These are phyloP conservation scores for Trichoderma gamsii DNA, from an alignment of 495 filamentous ascomycete species.

Conservation along the genomic window DNA sequence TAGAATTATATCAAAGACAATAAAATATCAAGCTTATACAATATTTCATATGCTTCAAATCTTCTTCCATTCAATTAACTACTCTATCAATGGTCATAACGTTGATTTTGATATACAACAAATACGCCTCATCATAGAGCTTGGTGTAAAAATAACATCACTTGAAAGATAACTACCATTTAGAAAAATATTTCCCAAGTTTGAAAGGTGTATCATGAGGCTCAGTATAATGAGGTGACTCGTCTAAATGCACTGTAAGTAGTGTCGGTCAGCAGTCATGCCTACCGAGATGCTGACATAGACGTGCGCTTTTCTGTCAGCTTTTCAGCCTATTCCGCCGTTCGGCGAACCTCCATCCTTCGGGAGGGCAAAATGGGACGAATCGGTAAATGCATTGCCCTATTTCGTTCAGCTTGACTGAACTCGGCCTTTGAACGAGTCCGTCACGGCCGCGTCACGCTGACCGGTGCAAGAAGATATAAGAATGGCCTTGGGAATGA, in stretches of 20 bases:
- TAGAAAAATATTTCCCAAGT: not conserved
- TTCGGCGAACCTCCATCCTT: slow-evolving; percentile 1
- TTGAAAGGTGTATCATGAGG: not conserved
- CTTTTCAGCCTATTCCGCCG: slow-evolving; percentile 1
- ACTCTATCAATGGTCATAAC: no score
- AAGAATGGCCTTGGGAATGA: slow-evolving; percentile 3
- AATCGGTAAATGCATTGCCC: not conserved
- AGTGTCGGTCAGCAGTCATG: not conserved
- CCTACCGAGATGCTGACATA: not conserved
- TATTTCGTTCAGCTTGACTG: not conserved
- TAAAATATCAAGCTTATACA: no score
- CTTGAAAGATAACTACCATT: no score
- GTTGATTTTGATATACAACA: no score
- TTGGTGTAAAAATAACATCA: no score
- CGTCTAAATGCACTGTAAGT: not conserved
- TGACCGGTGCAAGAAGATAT: slow-evolving; percentile 1
- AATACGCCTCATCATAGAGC: no score
- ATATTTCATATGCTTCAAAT: no score
- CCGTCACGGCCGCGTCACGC: slow-evolving; percentile 4
- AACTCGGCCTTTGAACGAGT: not conserved
- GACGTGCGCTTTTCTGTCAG: not conserved
- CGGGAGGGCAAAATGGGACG: not conserved
- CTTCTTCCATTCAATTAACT: no score
- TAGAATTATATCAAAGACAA: no score
- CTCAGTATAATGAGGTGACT: no score